These are phyloP conservation scores for Nemania serpens DNA, from an alignment of 2,329 filamentous ascomycete species.

Conservation along the genomic window DNA sequence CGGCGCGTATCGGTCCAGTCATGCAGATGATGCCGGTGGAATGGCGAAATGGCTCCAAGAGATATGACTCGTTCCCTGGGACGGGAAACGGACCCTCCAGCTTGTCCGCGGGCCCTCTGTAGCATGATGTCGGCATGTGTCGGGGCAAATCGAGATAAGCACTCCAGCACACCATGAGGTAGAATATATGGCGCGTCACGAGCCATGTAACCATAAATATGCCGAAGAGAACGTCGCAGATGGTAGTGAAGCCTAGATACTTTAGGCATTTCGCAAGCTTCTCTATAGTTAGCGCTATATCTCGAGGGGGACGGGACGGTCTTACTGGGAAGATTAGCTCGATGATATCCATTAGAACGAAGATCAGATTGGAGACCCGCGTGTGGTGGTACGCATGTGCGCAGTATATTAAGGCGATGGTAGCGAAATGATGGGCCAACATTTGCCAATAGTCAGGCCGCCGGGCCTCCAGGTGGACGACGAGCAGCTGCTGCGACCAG, in stretches of 20 bases:
- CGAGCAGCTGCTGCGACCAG: slow-evolving; percentile 89
- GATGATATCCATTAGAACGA: slow-evolving; percentile 90
- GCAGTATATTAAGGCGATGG: slow-evolving; percentile 73
- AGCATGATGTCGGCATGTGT: slow-evolving; percentile 72
- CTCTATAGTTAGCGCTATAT: slow-evolving; percentile 11
- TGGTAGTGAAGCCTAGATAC: slow-evolving; percentile 74
- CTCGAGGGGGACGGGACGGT: slow-evolving; percentile 7
- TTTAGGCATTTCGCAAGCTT: slow-evolving; percentile 90
- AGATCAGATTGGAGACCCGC: slow-evolving; percentile 82
- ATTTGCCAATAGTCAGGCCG: slow-evolving; percentile 95
- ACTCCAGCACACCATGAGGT: slow-evolving; percentile 78
- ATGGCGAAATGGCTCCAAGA: slow-evolving; percentile 74
- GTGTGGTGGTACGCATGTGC: slow-evolving; percentile 87
- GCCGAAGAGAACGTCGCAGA: slow-evolving; percentile 82
- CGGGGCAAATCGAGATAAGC: slow-evolving; percentile 68
- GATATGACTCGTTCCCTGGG: slow-evolving; percentile 58
- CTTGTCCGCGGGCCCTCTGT: slow-evolving; percentile 60
- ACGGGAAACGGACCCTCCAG: slow-evolving; percentile 59
- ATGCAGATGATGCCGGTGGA: slow-evolving; percentile 79
- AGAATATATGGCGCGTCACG: slow-evolving; percentile 77
- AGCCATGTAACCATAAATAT: slow-evolving; percentile 86
- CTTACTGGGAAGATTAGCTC: slow-evolving; percentile 84
- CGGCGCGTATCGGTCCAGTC: slow-evolving; percentile 72
- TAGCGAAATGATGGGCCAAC: slow-evolving; percentile 91
- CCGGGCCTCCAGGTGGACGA: slow-evolving; percentile 90